Evolutionary conservation across 495 filamentous ascomycete genomes (phyloP).

Genomic region (Penicillium pancosmium): DNA sequence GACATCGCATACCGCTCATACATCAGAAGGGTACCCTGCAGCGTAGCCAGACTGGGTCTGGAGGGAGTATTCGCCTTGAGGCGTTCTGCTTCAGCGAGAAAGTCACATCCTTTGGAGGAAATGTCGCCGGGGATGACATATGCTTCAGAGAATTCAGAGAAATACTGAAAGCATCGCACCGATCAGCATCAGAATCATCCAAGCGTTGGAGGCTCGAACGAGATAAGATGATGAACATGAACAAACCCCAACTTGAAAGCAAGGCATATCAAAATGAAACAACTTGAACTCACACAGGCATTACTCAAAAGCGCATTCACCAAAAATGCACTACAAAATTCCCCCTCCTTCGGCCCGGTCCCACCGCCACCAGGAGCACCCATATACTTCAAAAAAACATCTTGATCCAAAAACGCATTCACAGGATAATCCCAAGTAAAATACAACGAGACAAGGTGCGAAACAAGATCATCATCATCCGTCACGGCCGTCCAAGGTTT

Average conservation of each 20-base stretch:
- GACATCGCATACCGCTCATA: constrained; percentile 51
- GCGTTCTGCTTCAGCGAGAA: constrained; percentile 47
- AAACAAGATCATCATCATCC: constrained; percentile 52
- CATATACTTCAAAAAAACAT: constrained; percentile 55
- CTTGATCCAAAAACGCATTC: constrained; percentile 47
- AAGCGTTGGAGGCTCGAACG: constrained; percentile 1
- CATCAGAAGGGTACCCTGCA: constrained; percentile 47
- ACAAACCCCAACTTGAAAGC: no score
- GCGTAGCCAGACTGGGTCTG: constrained; percentile 35
- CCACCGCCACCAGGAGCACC: constrained; percentile 14
- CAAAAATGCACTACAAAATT: constrained; percentile 56
- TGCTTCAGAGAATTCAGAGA: constrained; percentile 48
- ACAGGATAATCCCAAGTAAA: constrained; percentile 61
- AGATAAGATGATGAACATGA: no score
- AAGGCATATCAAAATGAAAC: not conserved
- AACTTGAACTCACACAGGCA: constrained; percentile 42
- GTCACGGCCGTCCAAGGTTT: constrained; percentile 57
- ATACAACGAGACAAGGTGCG: constrained; percentile 54
- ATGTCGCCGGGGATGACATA: constrained; percentile 47
- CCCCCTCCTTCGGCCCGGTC: constrained; percentile 16
- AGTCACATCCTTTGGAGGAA: constrained; percentile 45
- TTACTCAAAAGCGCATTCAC: constrained; percentile 57
- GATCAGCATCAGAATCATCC: not conserved
- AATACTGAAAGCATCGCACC: constrained; percentile 35
- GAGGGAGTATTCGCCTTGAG: constrained; percentile 27